phyloP scores from a whole-genome alignment of 805 yeast species.

The Spathaspora passalidarum region DNA sequence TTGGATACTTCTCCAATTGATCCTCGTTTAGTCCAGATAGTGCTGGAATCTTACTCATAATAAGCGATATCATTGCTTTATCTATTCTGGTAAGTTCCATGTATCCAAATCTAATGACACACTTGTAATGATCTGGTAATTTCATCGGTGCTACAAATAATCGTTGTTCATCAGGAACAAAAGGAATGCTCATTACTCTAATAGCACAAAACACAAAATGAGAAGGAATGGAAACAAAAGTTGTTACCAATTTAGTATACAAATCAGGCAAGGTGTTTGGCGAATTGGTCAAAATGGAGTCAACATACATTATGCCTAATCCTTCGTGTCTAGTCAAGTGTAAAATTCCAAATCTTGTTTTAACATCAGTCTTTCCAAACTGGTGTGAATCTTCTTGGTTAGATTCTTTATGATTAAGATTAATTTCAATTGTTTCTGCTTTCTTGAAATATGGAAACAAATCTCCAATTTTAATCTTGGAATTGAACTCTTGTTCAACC shows the following conservation, averaged over 20 bases:
- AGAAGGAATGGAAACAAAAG: constrained; percentile 44
- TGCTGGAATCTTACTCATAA: constrained; percentile 15
- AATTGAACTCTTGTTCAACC: constrained; percentile 33
- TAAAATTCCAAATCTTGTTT: constrained; percentile 19
- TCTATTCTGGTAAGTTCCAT: constrained; percentile 34
- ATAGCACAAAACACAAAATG: constrained; percentile 43
- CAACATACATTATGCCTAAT: constrained; percentile 42
- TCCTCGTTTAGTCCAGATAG: constrained; percentile 1
- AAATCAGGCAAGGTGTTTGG: constrained; percentile 47
- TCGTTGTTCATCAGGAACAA: constrained; percentile 36
- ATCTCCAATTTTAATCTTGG: constrained; percentile 32
- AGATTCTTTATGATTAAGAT: constrained; percentile 1
- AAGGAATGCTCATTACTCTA: constrained; percentile 42
- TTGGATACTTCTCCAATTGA: constrained; percentile 14
- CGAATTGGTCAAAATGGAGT: constrained; percentile 31
- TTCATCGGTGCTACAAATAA: constrained; percentile 37
- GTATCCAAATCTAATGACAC: constrained; percentile 50
- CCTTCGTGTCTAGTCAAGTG: constrained; percentile 27
- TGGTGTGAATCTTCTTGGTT: neutral
- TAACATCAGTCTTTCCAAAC: neutral
- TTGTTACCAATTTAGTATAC: constrained; percentile 32
- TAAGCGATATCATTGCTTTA: constrained; percentile 17
- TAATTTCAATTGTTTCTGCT: constrained; percentile 1
- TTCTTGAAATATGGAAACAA: constrained; percentile 23
- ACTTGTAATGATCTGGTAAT: constrained; percentile 45